phyloP scores from a whole-genome alignment of 2,329 filamentous ascomycete genomes.

The Biscogniauxia mediterranea region DNA sequence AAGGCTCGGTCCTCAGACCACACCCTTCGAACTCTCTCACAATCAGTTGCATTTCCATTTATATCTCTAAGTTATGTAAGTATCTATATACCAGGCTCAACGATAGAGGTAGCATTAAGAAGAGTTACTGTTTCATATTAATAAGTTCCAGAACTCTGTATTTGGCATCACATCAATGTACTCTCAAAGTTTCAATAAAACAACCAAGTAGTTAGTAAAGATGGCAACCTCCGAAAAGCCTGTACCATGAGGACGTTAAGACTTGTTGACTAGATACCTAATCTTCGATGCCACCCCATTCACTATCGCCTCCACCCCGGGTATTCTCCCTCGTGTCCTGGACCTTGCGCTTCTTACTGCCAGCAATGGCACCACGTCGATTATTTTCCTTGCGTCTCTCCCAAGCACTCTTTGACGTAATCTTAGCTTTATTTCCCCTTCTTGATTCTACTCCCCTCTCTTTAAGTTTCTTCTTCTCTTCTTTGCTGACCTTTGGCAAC shows the following conservation, averaged over 20 bases:
- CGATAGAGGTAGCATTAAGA: no score
- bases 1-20: no score
- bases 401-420: constrained; percentile 80
- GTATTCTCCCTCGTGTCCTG: constrained; percentile 30
- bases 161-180: no score
- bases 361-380: constrained; percentile 58
- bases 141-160: no score
- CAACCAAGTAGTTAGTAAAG: no score
- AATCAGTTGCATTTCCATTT: no score
- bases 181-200: no score
- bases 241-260: not conserved
- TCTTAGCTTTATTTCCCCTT: constrained; percentile 56
- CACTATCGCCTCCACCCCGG: constrained; percentile 30
- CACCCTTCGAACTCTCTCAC: no score
- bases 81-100: no score
- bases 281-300: constrained; percentile 52
- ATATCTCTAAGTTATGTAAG: no score
- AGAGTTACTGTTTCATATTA: no score
- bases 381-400: constrained; percentile 69
- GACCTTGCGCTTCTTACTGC: constrained; percentile 55
- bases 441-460: constrained; percentile 72
- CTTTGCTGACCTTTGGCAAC: constrained; percentile 79
- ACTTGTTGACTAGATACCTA: constrained; percentile 19
- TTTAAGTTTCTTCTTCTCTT: constrained; percentile 79
- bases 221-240: no score